Percentiles rank a stretch among this genome's conserved stretches.
Evolutionary conservation across 2,329 filamentous ascomycete species (phyloP).

Genomic region (Colletotrichum sp.): DNA sequence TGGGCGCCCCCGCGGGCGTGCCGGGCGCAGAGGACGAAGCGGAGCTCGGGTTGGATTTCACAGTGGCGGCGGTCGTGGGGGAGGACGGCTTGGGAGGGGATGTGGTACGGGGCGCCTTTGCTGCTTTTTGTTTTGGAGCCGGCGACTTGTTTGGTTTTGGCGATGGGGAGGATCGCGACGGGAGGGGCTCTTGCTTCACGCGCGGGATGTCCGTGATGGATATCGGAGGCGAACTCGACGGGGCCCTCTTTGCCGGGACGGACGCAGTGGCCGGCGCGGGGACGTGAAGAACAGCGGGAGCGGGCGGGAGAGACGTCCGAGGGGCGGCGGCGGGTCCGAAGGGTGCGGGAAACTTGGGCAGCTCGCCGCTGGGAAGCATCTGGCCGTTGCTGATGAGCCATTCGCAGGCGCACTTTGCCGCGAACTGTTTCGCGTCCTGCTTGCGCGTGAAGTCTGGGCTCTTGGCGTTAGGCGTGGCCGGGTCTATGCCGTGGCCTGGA

Average conservation of each 20-base stretch:
- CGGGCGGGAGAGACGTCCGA: background rate
- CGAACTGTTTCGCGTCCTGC: constrained; percentile 56
- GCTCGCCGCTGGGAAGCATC: constrained; percentile 29
- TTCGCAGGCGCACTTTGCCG: constrained; percentile 51
- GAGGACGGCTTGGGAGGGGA: background rate
- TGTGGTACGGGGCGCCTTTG: constrained; percentile 18
- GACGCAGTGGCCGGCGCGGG: background rate
- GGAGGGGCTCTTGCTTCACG: background rate
- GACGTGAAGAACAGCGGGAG: background rate
- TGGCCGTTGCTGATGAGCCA: constrained; percentile 39
- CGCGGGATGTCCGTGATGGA: background rate
- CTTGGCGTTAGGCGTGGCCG: constrained; percentile 13
- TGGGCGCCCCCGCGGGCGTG: background rate
- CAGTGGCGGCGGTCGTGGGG: background rate
- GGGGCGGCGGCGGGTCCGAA: background rate
- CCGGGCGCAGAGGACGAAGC: background rate
- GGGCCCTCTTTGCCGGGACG: background rate
- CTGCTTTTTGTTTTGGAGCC: background rate
- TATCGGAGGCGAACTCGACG: background rate
- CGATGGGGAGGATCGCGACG: background rate
- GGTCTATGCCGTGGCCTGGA: constrained; percentile 29
- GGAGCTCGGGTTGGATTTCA: background rate
- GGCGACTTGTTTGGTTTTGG: background rate
- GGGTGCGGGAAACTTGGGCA: constrained; percentile 21
- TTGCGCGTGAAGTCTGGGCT: constrained; percentile 13